Evolutionary conservation across 441 rosid genomes (phyloP).

Genomic region (Adansonia rubrostipa): DNA sequence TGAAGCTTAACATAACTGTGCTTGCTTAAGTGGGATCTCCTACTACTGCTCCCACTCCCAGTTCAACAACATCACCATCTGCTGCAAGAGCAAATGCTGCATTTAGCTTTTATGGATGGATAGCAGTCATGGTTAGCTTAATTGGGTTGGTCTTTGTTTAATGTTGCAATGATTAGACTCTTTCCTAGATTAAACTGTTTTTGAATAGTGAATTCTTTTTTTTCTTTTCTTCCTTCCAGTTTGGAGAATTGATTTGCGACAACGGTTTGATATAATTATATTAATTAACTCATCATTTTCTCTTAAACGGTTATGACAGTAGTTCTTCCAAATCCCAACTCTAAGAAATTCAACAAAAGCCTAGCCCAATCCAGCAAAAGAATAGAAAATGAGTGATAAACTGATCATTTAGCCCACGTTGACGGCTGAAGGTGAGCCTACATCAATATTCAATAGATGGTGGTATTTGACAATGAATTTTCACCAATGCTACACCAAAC

Average conservation of each 20-base stretch:
- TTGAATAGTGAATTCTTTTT: neutral
- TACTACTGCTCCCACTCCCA: constrained; percentile 23
- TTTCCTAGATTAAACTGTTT: neutral
- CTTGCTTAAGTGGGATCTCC: constrained; percentile 29
- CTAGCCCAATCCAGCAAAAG: neutral
- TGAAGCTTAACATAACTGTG: constrained; percentile 47
- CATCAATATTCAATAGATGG: too few species aligned
- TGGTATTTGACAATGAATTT: too few species aligned
- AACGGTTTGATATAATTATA: neutral
- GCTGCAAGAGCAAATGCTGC: constrained; percentile 22
- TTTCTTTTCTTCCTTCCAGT: neutral
- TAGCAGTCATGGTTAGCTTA: constrained; percentile 24
- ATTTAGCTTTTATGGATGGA: constrained; percentile 13
- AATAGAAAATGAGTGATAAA: neutral
- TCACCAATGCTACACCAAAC: too few species aligned
- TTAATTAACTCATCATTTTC: neutral
- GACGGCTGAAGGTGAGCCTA: too few species aligned
- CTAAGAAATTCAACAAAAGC: neutral
- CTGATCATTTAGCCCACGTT: neutral
- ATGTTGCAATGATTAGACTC: neutral
- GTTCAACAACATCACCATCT: constrained; percentile 32
- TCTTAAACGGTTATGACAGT: neutral
- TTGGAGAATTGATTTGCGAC: neutral
- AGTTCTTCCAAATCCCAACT: neutral
- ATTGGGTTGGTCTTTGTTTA: constrained; percentile 22